Evolutionary conservation across 805 yeast species (phyloP).

Genomic region (Kazachstania psychrophila): DNA sequence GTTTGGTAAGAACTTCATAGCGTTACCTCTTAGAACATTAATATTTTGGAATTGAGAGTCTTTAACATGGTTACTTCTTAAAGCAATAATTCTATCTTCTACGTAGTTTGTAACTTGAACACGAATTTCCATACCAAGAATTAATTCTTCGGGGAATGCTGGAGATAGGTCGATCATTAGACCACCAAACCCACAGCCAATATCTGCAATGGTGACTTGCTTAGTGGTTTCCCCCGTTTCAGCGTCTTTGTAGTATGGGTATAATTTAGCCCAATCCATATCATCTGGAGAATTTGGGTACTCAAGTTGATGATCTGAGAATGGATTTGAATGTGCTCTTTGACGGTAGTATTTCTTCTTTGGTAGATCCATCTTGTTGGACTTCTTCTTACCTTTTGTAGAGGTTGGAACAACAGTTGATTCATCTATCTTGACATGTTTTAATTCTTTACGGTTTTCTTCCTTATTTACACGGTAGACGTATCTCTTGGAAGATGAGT

Average conservation of each 20-base stretch:
- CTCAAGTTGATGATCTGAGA: slow-evolving; percentile 86
- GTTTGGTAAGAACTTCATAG: slow-evolving; percentile 95
- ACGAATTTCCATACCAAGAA: slow-evolving; percentile 94
- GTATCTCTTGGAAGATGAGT: slow-evolving; percentile 30
- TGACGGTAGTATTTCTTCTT: slow-evolving; percentile 85
- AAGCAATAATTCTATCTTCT: slow-evolving; percentile 86
- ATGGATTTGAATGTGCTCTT: slow-evolving; percentile 96
- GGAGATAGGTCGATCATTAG: slow-evolving; percentile 71
- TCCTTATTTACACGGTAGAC: slow-evolving; percentile 41
- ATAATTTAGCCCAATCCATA: slow-evolving; percentile 81
- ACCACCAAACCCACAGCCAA: slow-evolving; percentile 98
- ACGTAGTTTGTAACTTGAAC: slow-evolving; percentile 97
- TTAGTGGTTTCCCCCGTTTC: slow-evolving; percentile 35
- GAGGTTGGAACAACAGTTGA: slow-evolving; percentile 10
- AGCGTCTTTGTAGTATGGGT: slow-evolving; percentile 50
- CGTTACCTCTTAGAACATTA: slow-evolving; percentile 85
- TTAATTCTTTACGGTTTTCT: slow-evolving; percentile 38
- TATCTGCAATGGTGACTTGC: slow-evolving; percentile 80
- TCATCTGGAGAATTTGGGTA: slow-evolving; percentile 72
- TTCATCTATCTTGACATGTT: slow-evolving; percentile 39
- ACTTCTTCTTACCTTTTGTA: slow-evolving; percentile 9
- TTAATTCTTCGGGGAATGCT: slow-evolving; percentile 59
- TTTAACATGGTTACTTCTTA: slow-evolving; percentile 42
- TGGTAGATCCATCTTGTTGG: slow-evolving; percentile 45
- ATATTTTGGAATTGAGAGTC: slow-evolving; percentile 60